These are phyloP conservation scores for Tilletia caries DNA, from an alignment of 1,284 basidiomycete species.

Conservation along the genomic window DNA sequence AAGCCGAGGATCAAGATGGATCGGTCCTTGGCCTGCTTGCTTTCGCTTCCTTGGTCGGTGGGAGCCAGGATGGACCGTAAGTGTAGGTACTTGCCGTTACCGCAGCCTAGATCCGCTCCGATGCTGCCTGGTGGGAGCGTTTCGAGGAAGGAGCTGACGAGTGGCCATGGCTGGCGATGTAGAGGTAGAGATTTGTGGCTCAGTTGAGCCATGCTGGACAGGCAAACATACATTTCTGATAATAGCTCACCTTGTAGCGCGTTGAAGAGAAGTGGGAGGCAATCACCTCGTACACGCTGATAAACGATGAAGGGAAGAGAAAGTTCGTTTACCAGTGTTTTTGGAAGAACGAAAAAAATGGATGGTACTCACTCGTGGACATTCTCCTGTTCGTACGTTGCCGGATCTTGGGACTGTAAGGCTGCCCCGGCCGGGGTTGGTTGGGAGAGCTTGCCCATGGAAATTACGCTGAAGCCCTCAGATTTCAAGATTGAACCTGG, in stretches of 20 bases:
- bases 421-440: background rate
- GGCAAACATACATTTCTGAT: background rate
- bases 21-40: slow-evolving; percentile 11
- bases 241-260: slow-evolving; percentile 74
- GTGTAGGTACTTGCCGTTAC: slow-evolving; percentile 90
- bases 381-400: slow-evolving; percentile 44
- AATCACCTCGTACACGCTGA: slow-evolving; percentile 79
- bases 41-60: background rate
- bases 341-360: too few relatives aligned
- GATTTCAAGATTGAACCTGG: background rate
- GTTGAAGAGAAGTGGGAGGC: slow-evolving; percentile 89
- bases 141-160: slow-evolving; percentile 76
- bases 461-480: too few relatives aligned
- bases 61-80: slow-evolving; percentile 32
- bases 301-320: background rate
- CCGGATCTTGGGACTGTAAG: slow-evolving; percentile 24
- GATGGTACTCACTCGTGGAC: slow-evolving; percentile 48
- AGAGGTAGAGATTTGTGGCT: slow-evolving; percentile 5
- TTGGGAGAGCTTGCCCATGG: slow-evolving; percentile 8
- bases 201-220: too few relatives aligned
- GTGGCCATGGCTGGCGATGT: slow-evolving; percentile 74
- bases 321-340: too few relatives aligned
- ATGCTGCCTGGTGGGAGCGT: slow-evolving; percentile 72
- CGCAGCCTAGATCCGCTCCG: slow-evolving; percentile 90
- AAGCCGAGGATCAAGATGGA: slow-evolving; percentile 41